Base-by-base conservation (phyloP, 2,329 filamentous ascomycete genomes). In the Canariomyces notabilis region DNA sequence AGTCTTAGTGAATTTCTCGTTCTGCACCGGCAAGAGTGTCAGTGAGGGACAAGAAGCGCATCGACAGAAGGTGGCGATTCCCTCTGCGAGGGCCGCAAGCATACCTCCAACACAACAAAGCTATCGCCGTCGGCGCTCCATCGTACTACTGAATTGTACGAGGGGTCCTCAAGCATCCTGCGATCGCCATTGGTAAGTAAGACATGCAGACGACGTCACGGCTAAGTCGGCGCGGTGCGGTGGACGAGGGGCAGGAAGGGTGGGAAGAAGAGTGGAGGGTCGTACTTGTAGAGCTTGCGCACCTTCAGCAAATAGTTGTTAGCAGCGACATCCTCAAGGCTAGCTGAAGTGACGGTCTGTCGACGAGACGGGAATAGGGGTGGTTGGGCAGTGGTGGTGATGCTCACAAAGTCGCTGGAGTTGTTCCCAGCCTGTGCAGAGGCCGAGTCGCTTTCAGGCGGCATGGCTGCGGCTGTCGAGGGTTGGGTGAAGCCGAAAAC, bases 221-320 rank as follows among this genome's bases (percentile, higher is more conserved):
- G 60, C 45, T 56, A 52, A 41, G 34, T 32, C 45, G 54, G 36
- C 36, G 44, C 37, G 37, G 49, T 42, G 39, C 38, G 22, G 50
- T 29, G 26, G 42, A 34, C n/a, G 38, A 34, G 18, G 34, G 45
- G 26, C 33, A 18, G 22, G 42, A 22, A 38, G 55, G 15, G 14
- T 18, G 32, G 22, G 43, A 49, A 47, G n/a, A n/a, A n/a, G n/a
- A n/a, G n/a, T n/a, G n/a, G n/a, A n/a, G n/a, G n/a, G 53, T 68
- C 77, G 70, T 83, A 97, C 91, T 95, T 95, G 78, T 96, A 97
- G 56, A 97, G 75, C 72, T 97, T 97, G 75, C 91, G 89, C 71
- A 97, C 90, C 90, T 96, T 58, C 33, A 31, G 19, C 22, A 12
- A 47, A n/a, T 23, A 39, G 22, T 44, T 46, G 47, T 55, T 51